These are phyloP conservation scores for Marasmius fiardii DNA, from an alignment of 1,284 basidiomycete genomes.

Conservation along the genomic window DNA sequence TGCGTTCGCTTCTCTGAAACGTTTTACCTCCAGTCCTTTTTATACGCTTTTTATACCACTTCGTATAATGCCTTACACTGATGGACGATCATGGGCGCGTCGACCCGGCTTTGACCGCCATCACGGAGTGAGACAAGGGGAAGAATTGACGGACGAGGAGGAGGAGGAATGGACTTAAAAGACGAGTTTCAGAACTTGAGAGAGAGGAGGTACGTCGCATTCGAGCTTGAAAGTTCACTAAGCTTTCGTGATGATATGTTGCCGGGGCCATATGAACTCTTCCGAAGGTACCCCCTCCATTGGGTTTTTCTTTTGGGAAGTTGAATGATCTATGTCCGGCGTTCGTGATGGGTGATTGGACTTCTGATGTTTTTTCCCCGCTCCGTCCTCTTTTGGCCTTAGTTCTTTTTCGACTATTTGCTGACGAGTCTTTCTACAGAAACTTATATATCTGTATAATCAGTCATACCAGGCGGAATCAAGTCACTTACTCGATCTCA, in stretches of 20 bases:
- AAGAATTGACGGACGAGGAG: conserved; percentile 75
- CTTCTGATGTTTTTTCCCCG: not conserved
- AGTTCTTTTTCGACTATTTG: not conserved
- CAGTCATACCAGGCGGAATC: too few relatives aligned
- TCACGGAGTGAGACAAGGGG: conserved; percentile 55
- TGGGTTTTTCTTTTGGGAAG: conserved; percentile 38
- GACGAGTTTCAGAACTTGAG: conserved; percentile 5
- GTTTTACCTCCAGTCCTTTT: conserved; percentile 45
- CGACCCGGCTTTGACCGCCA: conserved; percentile 59
- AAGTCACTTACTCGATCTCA: too few relatives aligned
- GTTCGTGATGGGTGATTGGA: not conserved
- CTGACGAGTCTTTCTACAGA: too few relatives aligned
- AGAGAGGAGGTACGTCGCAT: too few relatives aligned
- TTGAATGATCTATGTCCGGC: conserved; percentile 53
- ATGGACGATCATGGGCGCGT: conserved; percentile 84
- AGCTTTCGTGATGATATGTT: conserved; percentile 52
- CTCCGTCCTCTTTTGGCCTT: not conserved
- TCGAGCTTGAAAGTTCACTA: too few relatives aligned
- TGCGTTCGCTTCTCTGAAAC: not conserved
- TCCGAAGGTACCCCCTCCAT: conserved; percentile 29
- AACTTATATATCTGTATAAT: too few relatives aligned
- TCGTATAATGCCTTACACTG: conserved; percentile 77
- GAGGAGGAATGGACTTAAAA: conserved; percentile 28
- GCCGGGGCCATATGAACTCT: conserved; percentile 81
- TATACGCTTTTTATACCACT: conserved; percentile 82